phyloP scores from a whole-genome alignment of 495 filamentous ascomycete genomes.

The Neurospora sublineolata region DNA sequence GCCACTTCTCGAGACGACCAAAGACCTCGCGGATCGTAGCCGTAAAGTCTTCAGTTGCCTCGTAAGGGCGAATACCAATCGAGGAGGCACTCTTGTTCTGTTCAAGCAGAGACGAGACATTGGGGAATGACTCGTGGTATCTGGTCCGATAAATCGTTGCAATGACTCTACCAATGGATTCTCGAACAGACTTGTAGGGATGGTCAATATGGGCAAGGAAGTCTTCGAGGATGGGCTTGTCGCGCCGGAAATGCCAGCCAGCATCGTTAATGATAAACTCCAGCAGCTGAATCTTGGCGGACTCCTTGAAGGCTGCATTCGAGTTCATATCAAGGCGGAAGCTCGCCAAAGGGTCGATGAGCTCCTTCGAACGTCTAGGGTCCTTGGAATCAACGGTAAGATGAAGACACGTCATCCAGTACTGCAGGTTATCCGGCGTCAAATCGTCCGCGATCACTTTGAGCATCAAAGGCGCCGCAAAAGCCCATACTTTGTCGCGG shows the following conservation, averaged over 20 bases:
- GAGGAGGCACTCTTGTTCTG: slow-evolving; percentile 68
- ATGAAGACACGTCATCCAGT: slow-evolving; percentile 91
- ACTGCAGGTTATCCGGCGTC: slow-evolving; percentile 84
- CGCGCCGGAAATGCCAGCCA: slow-evolving; percentile 93
- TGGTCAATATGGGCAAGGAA: slow-evolving; percentile 90
- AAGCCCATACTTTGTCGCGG: slow-evolving; percentile 70
- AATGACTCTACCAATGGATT: slow-evolving; percentile 84
- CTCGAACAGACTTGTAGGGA: slow-evolving; percentile 92
- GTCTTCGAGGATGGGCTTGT: slow-evolving; percentile 78
- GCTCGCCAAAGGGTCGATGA: slow-evolving; percentile 70
- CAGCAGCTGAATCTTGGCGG: slow-evolving; percentile 85
- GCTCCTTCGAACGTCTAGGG: slow-evolving; percentile 72
- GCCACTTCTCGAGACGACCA: slow-evolving; percentile 72
- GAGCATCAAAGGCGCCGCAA: slow-evolving; percentile 78
- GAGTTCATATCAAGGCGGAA: slow-evolving; percentile 90
- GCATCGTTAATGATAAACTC: slow-evolving; percentile 77
- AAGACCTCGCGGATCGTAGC: slow-evolving; percentile 68
- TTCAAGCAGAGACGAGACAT: slow-evolving; percentile 62
- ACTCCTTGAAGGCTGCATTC: slow-evolving; percentile 98
- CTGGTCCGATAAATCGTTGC: slow-evolving; percentile 77
- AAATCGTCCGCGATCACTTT: slow-evolving; percentile 78
- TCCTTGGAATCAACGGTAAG: slow-evolving; percentile 70
- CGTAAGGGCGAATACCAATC: slow-evolving; percentile 75
- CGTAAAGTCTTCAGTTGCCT: slow-evolving; percentile 61
- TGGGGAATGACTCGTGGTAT: slow-evolving; percentile 83